Conservation (phyloP, 1,139 yeast genomes). For the Kluyveromyces sp. region DNA sequence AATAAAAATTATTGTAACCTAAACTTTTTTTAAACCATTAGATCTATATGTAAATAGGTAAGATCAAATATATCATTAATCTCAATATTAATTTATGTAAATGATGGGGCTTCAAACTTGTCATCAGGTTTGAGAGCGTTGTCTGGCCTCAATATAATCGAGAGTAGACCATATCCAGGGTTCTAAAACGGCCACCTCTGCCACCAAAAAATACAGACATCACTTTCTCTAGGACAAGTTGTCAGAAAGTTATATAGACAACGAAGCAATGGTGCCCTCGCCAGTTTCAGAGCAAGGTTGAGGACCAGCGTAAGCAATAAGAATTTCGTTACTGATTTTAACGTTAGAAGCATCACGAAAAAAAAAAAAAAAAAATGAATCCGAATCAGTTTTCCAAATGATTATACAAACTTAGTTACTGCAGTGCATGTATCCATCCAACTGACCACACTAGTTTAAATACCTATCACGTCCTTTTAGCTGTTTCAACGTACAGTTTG, state of each 20-base stretch:
- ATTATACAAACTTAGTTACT: too few species aligned
- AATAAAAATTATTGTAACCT: too few species aligned
- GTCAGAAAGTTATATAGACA: constrained; percentile 12
- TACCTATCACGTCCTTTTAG: too few species aligned
- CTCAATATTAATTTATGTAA: too few species aligned
- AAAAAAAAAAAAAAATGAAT: too few species aligned
- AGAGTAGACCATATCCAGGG: constrained; percentile 19
- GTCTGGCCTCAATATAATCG: constrained; percentile 11
- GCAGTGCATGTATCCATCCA: too few species aligned
- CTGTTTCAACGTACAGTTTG: too few species aligned
- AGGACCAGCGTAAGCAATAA: constrained; percentile 6
- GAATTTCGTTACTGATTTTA: constrained; percentile 1
- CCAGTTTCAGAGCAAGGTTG: constrained; percentile 10
- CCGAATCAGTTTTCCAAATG: too few species aligned
- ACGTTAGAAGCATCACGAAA: background rate
- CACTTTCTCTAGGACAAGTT: constrained; percentile 13
- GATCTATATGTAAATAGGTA: background rate
- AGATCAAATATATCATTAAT: background rate
- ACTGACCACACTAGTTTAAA: too few species aligned
- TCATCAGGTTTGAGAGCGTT: too few species aligned
- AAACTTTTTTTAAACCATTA: background rate
- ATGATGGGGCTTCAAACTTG: too few species aligned
- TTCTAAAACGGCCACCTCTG: constrained; percentile 18
- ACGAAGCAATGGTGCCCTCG: constrained; percentile 6
- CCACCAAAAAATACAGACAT: constrained; percentile 21